phyloP scores from a whole-genome alignment of 192 early-diverging fungal species.

The Helicostylum pulchrum region DNA sequence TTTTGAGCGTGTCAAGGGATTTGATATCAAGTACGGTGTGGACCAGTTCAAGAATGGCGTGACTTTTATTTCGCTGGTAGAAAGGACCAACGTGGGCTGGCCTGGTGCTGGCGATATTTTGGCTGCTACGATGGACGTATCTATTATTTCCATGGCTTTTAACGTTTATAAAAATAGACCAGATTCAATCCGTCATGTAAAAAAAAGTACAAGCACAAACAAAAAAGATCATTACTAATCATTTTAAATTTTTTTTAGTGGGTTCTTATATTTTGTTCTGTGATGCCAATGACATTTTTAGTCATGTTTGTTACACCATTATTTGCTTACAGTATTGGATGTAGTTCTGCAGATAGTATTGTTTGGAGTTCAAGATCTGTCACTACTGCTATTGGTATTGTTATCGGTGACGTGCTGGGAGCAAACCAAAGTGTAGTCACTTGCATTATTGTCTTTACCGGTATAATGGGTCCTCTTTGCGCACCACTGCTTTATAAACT shows the following conservation, averaged over 20 bases:
- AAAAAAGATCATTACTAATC: too few relatives aligned
- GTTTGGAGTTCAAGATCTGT: slow-evolving; percentile 21
- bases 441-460: slow-evolving; percentile 24
- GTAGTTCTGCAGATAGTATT: neutral
- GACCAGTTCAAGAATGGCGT: slow-evolving; percentile 8
- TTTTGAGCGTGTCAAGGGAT: slow-evolving; percentile 10
- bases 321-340: slow-evolving; percentile 15
- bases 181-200: slow-evolving; percentile 5
- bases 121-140: slow-evolving; percentile 19
- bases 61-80: slow-evolving; percentile 9
- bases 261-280: slow-evolving; percentile 2
- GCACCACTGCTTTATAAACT: slow-evolving; percentile 5
- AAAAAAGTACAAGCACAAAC: too few relatives aligned
- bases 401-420: slow-evolving; percentile 10
- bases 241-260: neutral
- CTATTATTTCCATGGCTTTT: slow-evolving; percentile 19
- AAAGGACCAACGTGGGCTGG: slow-evolving; percentile 13
- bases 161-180: slow-evolving; percentile 17
- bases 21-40: neutral
- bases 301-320: slow-evolving; percentile 22
- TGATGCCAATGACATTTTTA: slow-evolving; percentile 14
- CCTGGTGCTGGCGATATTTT: slow-evolving; percentile 30
- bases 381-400: slow-evolving; percentile 29
- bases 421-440: slow-evolving; percentile 19
- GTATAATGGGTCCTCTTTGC: slow-evolving; percentile 20